phyloP scores from a whole-genome alignment of 257 asterid genomes.

The Capsicum pubescens region DNA sequence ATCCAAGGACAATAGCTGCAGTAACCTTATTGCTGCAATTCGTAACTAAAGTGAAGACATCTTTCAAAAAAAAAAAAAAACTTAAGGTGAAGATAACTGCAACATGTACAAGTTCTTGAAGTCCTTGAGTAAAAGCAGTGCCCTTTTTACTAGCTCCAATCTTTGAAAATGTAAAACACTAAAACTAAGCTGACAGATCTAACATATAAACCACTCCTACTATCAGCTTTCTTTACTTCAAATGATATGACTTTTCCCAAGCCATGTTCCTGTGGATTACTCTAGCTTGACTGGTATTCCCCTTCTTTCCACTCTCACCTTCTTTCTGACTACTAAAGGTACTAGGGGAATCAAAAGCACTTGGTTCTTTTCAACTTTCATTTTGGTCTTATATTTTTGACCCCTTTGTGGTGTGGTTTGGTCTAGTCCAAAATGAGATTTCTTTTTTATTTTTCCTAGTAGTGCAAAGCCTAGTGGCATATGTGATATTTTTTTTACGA shows the following conservation, averaged over 20 bases:
- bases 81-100: neutral
- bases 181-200: neutral
- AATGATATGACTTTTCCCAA: neutral
- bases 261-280: constrained; percentile 1
- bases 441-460: neutral
- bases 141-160: neutral
- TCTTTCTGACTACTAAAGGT: neutral
- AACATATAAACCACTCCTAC: neutral
- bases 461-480: neutral
- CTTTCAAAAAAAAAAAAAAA: neutral
- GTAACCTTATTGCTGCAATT: constrained; percentile 4
- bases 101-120: neutral
- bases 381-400: neutral
- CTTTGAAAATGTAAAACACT: neutral
- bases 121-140: neutral
- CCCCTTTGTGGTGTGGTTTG: neutral
- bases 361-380: neutral
- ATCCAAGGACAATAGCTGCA: neutral
- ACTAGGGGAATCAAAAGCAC: constrained; percentile 11
- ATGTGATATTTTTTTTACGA: neutral
- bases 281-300: neutral
- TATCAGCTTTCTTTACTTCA: constrained; percentile 2
- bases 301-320: neutral
- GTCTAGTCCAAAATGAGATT: no score
- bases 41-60: neutral